Evolutionary conservation across 2,329 filamentous ascomycete genomes (phyloP), one percentile per base, ranked within the genome.

Genomic region (Plenodomus lindquistii): DNA sequence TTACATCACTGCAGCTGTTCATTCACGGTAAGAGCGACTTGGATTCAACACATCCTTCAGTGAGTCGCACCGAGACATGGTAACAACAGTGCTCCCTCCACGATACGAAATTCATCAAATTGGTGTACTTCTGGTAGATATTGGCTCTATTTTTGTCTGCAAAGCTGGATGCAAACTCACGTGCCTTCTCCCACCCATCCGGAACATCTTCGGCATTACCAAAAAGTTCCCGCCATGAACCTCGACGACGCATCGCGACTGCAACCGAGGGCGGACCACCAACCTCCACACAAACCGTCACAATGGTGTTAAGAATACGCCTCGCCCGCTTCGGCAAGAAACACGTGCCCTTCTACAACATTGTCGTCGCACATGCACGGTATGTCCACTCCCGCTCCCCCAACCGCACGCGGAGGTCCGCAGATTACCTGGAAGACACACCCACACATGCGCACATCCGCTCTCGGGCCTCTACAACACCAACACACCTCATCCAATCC

Each of bases 341-440:
- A 58, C 92, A 96, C 71, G 73, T 84, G n/a, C 93, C 94, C 2
- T 88, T 97, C 65, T 99, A 96, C 82, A 99, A 99, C 78, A 97
- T 99, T 57, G 91, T 97, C 59, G 89, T 99, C 57, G 84, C 91
- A 15, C 93, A 97, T 68, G 92, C 92, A 39, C 86, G 92, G 89
- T 95, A 82, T 58, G 80, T 42, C 21, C 19, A 39, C 37, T 20
- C 15, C 15, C 34, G 37, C 27, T 21, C 27, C 27, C 27, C 11
- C 27, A 31, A 31, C 40, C 10, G n/a, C 17, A 37, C 20, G 17
- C 48, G 36, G 44, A 11, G 27, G 27, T 43, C 48, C 27, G 36
- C 44, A 42, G 41, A 44, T 11, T 35, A n/a, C 22, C 22, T 24
- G 22, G 6, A 10, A 24, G 6, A 24, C 22, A 24, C 22, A 24